These are phyloP conservation scores for Hericium rajendrae DNA, from an alignment of 768 basidiomycete species.

Conservation along the genomic window DNA sequence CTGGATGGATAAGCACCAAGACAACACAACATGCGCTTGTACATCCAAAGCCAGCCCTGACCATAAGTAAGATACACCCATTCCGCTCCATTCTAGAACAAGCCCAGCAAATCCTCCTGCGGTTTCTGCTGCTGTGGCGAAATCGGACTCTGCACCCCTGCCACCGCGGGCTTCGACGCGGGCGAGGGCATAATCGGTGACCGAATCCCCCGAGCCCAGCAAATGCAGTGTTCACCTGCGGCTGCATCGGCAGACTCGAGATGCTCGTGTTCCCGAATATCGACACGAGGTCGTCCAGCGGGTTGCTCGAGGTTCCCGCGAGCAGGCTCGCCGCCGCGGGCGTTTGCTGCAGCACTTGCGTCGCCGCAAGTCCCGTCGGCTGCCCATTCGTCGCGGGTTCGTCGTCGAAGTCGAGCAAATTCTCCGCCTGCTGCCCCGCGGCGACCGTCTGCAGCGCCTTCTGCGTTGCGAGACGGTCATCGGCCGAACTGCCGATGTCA, in stretches of 20 bases:
- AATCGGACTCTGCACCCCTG: neutral
- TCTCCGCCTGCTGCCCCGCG: conserved; percentile 88
- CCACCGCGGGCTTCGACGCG: neutral
- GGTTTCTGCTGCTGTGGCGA: conserved; percentile 23
- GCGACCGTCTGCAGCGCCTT: conserved; percentile 89
- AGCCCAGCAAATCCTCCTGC: conserved; percentile 45
- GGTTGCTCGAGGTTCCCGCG: conserved; percentile 76
- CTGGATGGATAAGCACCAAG: no score
- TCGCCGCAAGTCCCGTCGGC: conserved; percentile 72
- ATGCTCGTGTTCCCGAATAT: conserved; percentile 60
- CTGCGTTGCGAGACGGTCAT: conserved; percentile 64
- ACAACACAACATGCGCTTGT: no score
- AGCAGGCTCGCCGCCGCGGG: conserved; percentile 69
- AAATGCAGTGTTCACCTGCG: conserved; percentile 13
- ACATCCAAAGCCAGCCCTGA: no score
- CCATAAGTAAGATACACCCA: neutral
- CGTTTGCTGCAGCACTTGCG: conserved; percentile 58
- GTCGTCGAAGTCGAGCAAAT: conserved; percentile 91
- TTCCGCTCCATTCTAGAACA: conserved; percentile 30
- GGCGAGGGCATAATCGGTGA: neutral
- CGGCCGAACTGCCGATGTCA: conserved; percentile 33
- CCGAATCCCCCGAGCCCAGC: conserved; percentile 1
- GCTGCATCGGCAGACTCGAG: neutral
- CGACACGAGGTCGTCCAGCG: conserved; percentile 87
- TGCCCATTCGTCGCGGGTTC: conserved; percentile 42